phyloP scores from a whole-genome alignment of 78 protist species.

The Emiliania huxleyi region DNA sequence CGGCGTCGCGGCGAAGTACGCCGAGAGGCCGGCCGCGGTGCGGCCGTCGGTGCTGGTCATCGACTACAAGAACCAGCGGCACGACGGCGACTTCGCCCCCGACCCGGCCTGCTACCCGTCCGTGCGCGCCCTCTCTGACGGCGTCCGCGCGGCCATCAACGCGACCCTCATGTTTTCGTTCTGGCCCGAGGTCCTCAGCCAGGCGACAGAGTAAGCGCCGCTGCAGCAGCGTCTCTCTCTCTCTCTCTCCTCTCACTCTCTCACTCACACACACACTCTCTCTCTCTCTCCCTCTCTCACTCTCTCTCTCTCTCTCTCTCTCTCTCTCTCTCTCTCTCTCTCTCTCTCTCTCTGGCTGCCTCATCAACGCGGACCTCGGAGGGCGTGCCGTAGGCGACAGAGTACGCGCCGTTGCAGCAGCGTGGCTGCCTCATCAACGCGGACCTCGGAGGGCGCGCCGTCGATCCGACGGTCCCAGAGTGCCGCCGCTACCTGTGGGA shows the following conservation, averaged over 20 bases:
- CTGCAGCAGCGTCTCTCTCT: neutral
- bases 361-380: slow-evolving; percentile 1
- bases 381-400: neutral
- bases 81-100: slow-evolving; percentile 23
- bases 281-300: no score
- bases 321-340: no score
- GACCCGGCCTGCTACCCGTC: slow-evolving; percentile 25
- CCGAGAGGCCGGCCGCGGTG: neutral
- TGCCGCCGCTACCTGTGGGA: neutral
- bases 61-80: neutral
- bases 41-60: slow-evolving; percentile 27
- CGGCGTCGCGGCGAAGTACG: neutral
- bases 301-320: no score
- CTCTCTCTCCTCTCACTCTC: no score
- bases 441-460: neutral
- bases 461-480: slow-evolving; percentile 9
- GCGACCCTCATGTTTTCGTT: neutral
- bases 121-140: neutral
- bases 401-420: neutral
- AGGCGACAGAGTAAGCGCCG: neutral
- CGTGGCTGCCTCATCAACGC: slow-evolving; percentile 6
- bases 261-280: no score
- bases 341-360: no score
- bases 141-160: neutral
- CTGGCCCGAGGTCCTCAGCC: neutral